Evolutionary conservation across 2,329 filamentous ascomycete species (phyloP).

Genomic region (Zymoseptoria passerinii): DNA sequence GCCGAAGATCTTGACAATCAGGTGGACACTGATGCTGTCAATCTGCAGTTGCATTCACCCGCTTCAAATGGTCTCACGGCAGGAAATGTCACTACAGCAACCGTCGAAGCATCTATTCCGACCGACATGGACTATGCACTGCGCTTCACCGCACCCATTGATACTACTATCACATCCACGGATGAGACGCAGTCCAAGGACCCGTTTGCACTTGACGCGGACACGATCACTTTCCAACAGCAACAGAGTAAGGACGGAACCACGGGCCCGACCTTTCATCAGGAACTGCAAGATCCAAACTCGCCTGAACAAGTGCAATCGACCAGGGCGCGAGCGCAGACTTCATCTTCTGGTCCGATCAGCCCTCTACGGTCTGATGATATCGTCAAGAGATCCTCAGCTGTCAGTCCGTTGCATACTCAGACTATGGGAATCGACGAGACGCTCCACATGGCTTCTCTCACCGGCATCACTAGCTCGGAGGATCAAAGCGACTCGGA

Average conservation of each 20-base stretch:
- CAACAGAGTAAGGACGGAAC: constrained; percentile 16
- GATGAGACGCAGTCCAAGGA: constrained; percentile 27
- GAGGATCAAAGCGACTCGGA: constrained; percentile 3
- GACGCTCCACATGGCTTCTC: constrained; percentile 17
- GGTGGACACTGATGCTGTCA: background rate
- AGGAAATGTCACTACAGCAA: constrained; percentile 12
- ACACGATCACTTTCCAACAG: constrained; percentile 28
- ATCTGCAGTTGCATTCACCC: background rate
- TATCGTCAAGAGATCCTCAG: constrained; percentile 23
- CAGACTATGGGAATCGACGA: constrained; percentile 25
- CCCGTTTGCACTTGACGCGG: constrained; percentile 27
- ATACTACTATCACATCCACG: constrained; percentile 22
- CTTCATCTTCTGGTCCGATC: constrained; percentile 17
- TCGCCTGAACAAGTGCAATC: constrained; percentile 2
- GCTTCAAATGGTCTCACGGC: constrained; percentile 12
- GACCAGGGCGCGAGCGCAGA: constrained; percentile 3
- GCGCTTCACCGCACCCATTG: constrained; percentile 25
- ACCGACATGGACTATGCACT: constrained; percentile 27
- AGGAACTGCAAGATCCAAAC: constrained; percentile 2
- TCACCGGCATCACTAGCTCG: constrained; percentile 4
- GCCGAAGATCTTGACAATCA: background rate
- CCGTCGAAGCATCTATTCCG: constrained; percentile 16
- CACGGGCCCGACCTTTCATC: background rate
- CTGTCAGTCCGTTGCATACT: constrained; percentile 28
- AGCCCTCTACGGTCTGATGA: constrained; percentile 26